Conservation (phyloP, 2,329 filamentous ascomycete genomes). For the Phyllachora maydis region DNA sequence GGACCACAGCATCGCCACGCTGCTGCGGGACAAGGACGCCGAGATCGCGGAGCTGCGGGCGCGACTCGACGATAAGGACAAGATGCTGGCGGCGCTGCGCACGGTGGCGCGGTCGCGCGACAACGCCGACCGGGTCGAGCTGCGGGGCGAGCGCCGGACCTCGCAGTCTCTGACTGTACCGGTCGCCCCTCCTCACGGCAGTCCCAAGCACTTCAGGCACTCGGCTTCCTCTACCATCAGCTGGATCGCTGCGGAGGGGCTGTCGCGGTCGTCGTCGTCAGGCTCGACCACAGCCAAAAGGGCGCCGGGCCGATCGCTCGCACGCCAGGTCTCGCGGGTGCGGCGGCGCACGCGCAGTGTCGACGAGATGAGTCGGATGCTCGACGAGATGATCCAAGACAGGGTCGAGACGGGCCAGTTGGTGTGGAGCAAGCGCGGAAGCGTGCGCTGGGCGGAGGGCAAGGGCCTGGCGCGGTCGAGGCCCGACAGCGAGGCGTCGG, state of each 20-base stretch:
- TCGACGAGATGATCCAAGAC: constrained; percentile 93
- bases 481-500: constrained; percentile 11
- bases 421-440: constrained; percentile 44
- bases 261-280: no score
- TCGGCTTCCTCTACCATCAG: no score
- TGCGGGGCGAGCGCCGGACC: constrained; percentile 11
- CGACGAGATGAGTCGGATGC: constrained; percentile 81
- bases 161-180: constrained; percentile 14
- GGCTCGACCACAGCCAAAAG: no score
- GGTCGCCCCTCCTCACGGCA: constrained; percentile 7
- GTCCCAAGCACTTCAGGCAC: no score
- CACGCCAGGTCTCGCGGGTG: constrained; percentile 9
- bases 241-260: constrained; percentile 7
- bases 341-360: constrained; percentile 46
- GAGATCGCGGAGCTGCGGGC: constrained; percentile 85
- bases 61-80: constrained; percentile 81
- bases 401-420: constrained; percentile 59
- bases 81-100: constrained; percentile 74
- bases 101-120: constrained; percentile 75
- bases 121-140: constrained; percentile 38
- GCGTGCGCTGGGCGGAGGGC: no score
- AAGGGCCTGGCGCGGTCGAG: no score
- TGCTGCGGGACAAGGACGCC: constrained; percentile 72
- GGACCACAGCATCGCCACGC: constrained; percentile 50
- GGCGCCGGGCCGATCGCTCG: constrained; percentile 9